phyloP scores from a whole-genome alignment of 768 basidiomycete species.

The Rhizopogon sp. region DNA sequence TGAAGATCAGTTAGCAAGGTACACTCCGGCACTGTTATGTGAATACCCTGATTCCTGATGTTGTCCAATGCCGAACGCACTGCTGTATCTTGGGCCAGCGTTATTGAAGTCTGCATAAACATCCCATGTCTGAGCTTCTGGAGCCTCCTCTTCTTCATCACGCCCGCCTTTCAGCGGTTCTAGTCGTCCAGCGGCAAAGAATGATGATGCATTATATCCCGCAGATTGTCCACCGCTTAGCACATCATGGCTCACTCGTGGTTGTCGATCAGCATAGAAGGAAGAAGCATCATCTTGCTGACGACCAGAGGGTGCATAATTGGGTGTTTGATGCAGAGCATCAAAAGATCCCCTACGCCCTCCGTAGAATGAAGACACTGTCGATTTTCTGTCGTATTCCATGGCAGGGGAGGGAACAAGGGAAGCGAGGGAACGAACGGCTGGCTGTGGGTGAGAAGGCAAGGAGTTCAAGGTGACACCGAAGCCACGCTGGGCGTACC shows the following conservation, averaged over 20 bases:
- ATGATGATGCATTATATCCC: conserved; percentile 71
- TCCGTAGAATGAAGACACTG: conserved; percentile 77
- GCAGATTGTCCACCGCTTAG: conserved; percentile 45
- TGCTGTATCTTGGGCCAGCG: conserved; percentile 70
- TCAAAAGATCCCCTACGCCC: conserved; percentile 55
- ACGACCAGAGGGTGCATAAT: conserved; percentile 27
- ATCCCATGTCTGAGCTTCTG: conserved; percentile 56
- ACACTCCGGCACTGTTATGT: background rate
- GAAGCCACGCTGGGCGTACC: background rate
- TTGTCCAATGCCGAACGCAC: conserved; percentile 44
- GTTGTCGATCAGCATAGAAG: conserved; percentile 43
- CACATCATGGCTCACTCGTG: conserved; percentile 41
- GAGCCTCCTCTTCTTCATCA: conserved; percentile 58
- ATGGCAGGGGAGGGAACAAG: conserved; percentile 27
- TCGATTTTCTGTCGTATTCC: conserved; percentile 77
- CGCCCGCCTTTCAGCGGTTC: conserved; percentile 77
- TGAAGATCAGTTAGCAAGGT: conserved; percentile 10
- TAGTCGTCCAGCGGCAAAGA: conserved; percentile 60
- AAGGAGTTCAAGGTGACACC: too few species aligned
- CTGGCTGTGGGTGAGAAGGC: conserved; percentile 9
- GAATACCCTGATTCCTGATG: conserved; percentile 44
- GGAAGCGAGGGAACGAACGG: conserved; percentile 1
- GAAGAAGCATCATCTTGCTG: conserved; percentile 67
- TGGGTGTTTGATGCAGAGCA: conserved; percentile 46
- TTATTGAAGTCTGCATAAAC: conserved; percentile 91